Base-by-base conservation (phyloP, 2,329 filamentous ascomycete genomes). In the Fusarium scirpi region DNA sequence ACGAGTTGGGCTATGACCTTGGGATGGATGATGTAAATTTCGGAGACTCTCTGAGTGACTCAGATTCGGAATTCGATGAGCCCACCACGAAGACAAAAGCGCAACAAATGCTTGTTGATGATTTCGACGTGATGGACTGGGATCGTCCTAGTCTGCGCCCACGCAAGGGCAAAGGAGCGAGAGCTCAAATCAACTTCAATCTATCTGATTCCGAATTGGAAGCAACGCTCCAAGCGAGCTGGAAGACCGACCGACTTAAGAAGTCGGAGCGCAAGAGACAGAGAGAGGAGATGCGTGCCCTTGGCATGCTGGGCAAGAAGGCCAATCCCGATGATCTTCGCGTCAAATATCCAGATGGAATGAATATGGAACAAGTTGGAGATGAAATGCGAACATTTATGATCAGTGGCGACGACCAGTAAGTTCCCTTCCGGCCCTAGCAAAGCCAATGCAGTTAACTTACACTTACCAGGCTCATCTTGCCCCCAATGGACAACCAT, bases 111-210 rank as follows among this genome's bases (percentile, higher is more conserved):
- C 34, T 66, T 5, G 87, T 89, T 65, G 89, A 91, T 65, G 92
- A 89, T 11, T 91, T 97, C 69, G 94, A 97, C 76, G 84, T 97
- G 46, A 95, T 96, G 91, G 93, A 97, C 75, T 93, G 92, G 81
- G 87, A 92, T 18, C 86, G 90, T 27, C 89, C 90, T 2, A 93
- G 89, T 56, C 78, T 94, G 8, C 87, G 85, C 58, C 78, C 80
- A 46, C 89, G 86, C 67, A 91, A 89, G 75, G 83, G 86, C 70
- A 93, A 92, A 78, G 89, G 88, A 45, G 84, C 85, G 16, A 87
- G 87, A 67, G 84, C 83, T 47, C 82, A 85, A 55, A 79, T 86
- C 47, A 82, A 84, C 7, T 79, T 84, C 16, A 82, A 90, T 58
- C 82, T 87, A 24, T 78, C 91, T 0, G 92, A 94, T 72, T 88